Conservation (phyloP, 768 basidiomycete species). For the Polyporus arcularius region DNA sequence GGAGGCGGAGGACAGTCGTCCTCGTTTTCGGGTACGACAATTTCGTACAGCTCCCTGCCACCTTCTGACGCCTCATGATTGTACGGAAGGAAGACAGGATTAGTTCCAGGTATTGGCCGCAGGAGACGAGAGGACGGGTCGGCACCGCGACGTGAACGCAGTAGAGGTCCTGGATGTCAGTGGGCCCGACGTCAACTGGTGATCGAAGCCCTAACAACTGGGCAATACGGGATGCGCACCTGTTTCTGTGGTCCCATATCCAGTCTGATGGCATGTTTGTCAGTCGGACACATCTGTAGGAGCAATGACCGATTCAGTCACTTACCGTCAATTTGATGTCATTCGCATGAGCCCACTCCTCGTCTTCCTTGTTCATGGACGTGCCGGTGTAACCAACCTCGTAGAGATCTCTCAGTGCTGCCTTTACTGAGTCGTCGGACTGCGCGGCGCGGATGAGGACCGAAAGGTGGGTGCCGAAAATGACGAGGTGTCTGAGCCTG, state of each 20-base stretch:
- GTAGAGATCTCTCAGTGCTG: conserved; percentile 2
- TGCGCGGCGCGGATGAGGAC: conserved; percentile 12
- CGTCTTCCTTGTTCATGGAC: conserved; percentile 21
- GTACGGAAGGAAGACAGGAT: conserved; percentile 9
- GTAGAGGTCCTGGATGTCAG: not conserved
- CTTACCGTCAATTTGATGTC: conserved; percentile 10
- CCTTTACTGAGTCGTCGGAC: conserved; percentile 4
- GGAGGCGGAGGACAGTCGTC: conserved; percentile 22
- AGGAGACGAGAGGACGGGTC: conserved; percentile 11
- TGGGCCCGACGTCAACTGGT: too few species aligned
- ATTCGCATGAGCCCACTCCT: conserved; percentile 17
- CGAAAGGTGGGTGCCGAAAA: conserved; percentile 21
- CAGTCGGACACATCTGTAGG: not conserved
- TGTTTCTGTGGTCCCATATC: conserved; percentile 17
- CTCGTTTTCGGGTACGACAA: conserved; percentile 7
- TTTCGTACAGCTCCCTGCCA: conserved; percentile 11
- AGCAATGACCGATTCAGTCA: not conserved
- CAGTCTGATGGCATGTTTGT: not conserved
- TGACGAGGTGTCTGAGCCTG: conserved; percentile 14
- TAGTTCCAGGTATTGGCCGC: conserved; percentile 7
- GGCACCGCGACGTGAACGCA: not conserved
- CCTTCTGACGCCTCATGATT: not conserved
- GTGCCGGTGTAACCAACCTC: conserved; percentile 21
- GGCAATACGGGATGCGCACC: not conserved
- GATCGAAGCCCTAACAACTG: not conserved